Evolutionary conservation across 2,329 filamentous ascomycete genomes (phyloP).

Genomic region (Ilyonectria mors-panacis): DNA sequence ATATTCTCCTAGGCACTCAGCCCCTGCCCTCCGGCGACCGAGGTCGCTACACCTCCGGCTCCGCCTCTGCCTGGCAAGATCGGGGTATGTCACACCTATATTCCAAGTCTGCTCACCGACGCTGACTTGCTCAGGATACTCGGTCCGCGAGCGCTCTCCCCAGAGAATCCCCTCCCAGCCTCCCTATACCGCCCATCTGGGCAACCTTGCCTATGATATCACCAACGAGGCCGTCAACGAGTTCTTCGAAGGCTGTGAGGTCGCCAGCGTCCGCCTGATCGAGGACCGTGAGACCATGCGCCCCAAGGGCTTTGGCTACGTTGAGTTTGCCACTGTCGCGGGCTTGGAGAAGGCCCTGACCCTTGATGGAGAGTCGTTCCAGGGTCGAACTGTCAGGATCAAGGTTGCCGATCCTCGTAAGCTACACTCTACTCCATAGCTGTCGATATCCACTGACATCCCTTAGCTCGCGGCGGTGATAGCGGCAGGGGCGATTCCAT

Average conservation of each 20-base stretch:
- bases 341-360: slow-evolving; percentile 92
- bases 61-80: slow-evolving; percentile 59
- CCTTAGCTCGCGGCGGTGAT: slow-evolving; percentile 85
- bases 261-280: slow-evolving; percentile 94
- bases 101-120: slow-evolving; percentile 6
- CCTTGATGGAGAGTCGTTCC: slow-evolving; percentile 85
- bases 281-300: slow-evolving; percentile 95
- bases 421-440: slow-evolving; percentile 50
- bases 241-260: slow-evolving; percentile 87
- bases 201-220: slow-evolving; percentile 96
- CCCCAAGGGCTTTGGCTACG: slow-evolving; percentile 98
- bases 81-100: slow-evolving; percentile 55
- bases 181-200: slow-evolving; percentile 94
- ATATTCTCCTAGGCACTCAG: slow-evolving; percentile 64
- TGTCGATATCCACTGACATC: slow-evolving; percentile 53
- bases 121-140: slow-evolving; percentile 64
- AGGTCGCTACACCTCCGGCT: slow-evolving; percentile 54
- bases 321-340: slow-evolving; percentile 90
- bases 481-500: slow-evolving; percentile 69
- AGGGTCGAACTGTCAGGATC: slow-evolving; percentile 90
- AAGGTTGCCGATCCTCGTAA: slow-evolving; percentile 98
- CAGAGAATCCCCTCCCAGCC: slow-evolving; percentile 85
- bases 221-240: slow-evolving; percentile 86
- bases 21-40: slow-evolving; percentile 68
- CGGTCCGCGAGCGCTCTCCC: slow-evolving; percentile 81